These are phyloP conservation scores for Blastocystis sp. DNA, from an alignment of 352 stramenopile genomes.

Conservation along the genomic window DNA sequence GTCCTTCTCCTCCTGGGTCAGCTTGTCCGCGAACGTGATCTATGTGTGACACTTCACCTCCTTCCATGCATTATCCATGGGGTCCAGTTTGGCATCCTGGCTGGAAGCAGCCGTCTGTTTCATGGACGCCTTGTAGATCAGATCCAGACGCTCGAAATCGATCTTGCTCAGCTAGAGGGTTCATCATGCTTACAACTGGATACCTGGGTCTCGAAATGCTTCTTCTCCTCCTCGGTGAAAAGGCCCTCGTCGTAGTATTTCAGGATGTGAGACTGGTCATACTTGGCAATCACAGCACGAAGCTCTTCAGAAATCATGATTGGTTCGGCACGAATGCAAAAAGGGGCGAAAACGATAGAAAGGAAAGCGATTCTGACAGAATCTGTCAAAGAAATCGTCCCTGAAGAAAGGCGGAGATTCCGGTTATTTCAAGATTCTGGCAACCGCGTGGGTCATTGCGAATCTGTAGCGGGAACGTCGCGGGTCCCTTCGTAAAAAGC, in stretches of 20 bases:
- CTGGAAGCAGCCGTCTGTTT: neutral
- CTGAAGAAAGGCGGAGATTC: neutral
- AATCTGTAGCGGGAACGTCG: neutral
- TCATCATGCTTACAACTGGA: neutral
- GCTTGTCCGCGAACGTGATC: conserved; percentile 50
- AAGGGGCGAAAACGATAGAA: neutral
- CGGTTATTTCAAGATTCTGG: neutral
- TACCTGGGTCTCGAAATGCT: conserved; percentile 37
- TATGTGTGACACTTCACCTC: neutral
- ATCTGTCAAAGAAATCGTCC: neutral
- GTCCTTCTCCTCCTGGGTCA: conserved; percentile 35
- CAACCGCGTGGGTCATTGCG: neutral
- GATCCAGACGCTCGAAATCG: conserved; percentile 56
- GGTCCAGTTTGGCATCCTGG: conserved; percentile 19
- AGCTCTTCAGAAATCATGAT: conserved; percentile 66
- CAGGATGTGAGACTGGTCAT: conserved; percentile 57
- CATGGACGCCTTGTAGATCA: conserved; percentile 54
- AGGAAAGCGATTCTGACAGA: neutral
- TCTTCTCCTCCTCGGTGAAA: conserved; percentile 35
- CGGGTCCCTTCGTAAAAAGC: no score
- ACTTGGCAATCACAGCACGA: conserved; percentile 24
- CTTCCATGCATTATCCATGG: conserved; percentile 29
- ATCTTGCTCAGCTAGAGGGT: conserved; percentile 50
- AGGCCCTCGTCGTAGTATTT: conserved; percentile 62
- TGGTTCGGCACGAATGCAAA: neutral